Conservation (phyloP, 75 land plant species). For the Chamaecyparis obtusa region DNA sequence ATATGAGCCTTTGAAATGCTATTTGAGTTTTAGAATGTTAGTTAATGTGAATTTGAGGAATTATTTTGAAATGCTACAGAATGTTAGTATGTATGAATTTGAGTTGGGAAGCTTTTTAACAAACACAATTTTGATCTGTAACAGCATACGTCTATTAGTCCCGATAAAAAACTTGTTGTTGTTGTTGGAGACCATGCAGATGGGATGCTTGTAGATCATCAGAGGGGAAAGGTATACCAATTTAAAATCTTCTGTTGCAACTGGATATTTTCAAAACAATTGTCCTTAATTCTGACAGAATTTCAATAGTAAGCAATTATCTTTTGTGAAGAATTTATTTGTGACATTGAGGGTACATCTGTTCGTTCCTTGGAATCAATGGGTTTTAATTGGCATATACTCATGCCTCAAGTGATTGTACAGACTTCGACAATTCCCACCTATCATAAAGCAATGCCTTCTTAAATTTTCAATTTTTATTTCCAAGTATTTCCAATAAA, state of each 20-base stretch:
- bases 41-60: neutral
- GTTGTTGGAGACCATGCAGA: constrained; percentile 90
- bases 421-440: neutral
- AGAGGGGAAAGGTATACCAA: constrained; percentile 67
- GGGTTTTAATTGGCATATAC: neutral
- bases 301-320: neutral
- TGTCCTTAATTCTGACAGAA: neutral
- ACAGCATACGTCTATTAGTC: constrained; percentile 90
- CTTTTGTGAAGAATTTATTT: neutral
- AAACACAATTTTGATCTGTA: neutral
- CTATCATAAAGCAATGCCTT: neutral
- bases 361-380: neutral
- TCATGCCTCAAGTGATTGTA: neutral
- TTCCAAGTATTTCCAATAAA: neutral
- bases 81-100: neutral
- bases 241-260: constrained; percentile 17
- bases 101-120: neutral
- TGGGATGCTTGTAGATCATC: constrained; percentile 73
- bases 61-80: neutral
- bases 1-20: neutral
- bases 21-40: too few species aligned
- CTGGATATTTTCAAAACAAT: neutral
- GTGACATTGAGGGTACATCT: neutral
- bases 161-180: constrained; percentile 76
- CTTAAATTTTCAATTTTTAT: neutral